Conservation (phyloP, 75 land plant genomes). For the Pinus albicaulis region DNA sequence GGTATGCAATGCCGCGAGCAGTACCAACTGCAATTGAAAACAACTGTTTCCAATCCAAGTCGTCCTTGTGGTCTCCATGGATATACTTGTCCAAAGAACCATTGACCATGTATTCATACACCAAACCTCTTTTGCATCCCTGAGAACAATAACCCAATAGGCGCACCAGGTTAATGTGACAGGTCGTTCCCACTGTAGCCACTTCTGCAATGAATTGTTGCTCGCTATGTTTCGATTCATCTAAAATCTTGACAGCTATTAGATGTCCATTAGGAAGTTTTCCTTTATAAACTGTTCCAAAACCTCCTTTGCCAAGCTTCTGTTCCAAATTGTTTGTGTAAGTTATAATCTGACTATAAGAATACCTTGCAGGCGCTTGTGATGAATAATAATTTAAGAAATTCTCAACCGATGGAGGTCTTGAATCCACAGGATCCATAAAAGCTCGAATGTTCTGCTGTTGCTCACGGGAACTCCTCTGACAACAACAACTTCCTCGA, state of each 20-base stretch:
- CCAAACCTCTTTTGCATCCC: neutral
- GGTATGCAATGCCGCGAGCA: slow-evolving; percentile 2
- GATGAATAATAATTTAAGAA: neutral
- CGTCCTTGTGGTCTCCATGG: neutral
- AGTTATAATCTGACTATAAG: neutral
- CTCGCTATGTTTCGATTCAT: neutral
- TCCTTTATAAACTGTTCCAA: slow-evolving; percentile 12
- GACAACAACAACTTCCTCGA: too few relatives aligned
- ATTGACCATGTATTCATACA: slow-evolving; percentile 28
- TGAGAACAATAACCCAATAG: slow-evolving; percentile 36
- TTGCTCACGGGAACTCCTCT: neutral
- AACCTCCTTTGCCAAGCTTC: slow-evolving; percentile 15
- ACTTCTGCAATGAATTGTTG: slow-evolving; percentile 17
- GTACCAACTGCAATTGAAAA: slow-evolving; percentile 1
- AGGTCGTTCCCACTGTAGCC: slow-evolving; percentile 22
- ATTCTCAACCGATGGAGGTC: neutral
- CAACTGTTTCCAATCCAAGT: neutral
- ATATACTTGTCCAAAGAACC: slow-evolving; percentile 5
- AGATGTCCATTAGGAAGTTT: neutral
- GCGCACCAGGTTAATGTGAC: slow-evolving; percentile 35
- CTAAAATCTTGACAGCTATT: slow-evolving; percentile 3
- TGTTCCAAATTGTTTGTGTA: slow-evolving; percentile 6
- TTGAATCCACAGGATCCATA: neutral
- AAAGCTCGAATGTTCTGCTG: neutral
- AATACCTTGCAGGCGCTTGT: slow-evolving; percentile 1